Evolutionary conservation across 2,329 filamentous ascomycete species (phyloP).

Genomic region (Colletotrichum orbiculare): DNA sequence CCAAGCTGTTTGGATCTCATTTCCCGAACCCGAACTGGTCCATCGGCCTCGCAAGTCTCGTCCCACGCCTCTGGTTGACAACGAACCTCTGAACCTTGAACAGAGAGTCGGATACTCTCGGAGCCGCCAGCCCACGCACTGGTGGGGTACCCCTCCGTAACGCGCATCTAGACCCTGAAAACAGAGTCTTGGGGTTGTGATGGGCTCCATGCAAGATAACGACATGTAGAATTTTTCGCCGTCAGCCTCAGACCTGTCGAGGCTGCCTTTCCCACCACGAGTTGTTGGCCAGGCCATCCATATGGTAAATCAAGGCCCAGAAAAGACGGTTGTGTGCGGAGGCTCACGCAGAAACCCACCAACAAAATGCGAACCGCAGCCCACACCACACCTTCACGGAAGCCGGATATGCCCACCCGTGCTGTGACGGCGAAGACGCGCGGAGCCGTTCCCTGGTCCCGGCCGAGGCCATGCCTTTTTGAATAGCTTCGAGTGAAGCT

Average conservation of each 20-base stretch:
- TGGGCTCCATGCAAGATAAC: slow-evolving; percentile 32
- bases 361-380: neutral
- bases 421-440: slow-evolving; percentile 1
- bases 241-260: neutral
- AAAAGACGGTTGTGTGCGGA: neutral
- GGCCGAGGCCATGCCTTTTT: slow-evolving; percentile 12
- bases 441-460: slow-evolving; percentile 10
- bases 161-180: slow-evolving; percentile 23
- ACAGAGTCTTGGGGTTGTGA: slow-evolving; percentile 3
- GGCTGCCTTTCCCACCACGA: slow-evolving; percentile 7
- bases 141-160: slow-evolving; percentile 15
- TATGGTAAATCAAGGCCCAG: slow-evolving; percentile 11
- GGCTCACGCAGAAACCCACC: slow-evolving; percentile 8
- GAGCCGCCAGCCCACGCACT: slow-evolving; percentile 16
- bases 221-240: slow-evolving; percentile 22
- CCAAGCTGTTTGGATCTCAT: slow-evolving; percentile 6
- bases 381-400: slow-evolving; percentile 18
- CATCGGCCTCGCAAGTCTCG: slow-evolving; percentile 15
- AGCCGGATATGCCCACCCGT: slow-evolving; percentile 16
- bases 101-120: slow-evolving; percentile 30
- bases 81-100: neutral
- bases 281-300: slow-evolving; percentile 6
- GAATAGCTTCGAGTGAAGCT: neutral
- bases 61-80: slow-evolving; percentile 15
- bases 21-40: slow-evolving; percentile 1